Evolutionary conservation across 176 grass and related monocot species (phyloP).

Genomic region (Phyllostachys edulis): DNA sequence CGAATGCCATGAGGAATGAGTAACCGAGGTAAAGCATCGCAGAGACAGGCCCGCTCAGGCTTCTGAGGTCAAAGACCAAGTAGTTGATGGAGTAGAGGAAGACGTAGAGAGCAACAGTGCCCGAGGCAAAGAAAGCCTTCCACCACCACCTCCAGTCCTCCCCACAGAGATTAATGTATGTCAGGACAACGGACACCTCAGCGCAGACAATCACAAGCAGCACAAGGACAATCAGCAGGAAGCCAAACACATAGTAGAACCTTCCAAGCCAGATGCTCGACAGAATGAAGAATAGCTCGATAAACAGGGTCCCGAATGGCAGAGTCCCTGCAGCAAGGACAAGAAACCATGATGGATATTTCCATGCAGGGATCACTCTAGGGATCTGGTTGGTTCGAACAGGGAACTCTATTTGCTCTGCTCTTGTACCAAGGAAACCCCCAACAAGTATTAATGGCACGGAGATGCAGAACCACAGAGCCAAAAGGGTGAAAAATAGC

Average conservation of each 20-base stretch:
- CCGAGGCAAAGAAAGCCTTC: constrained; percentile 78
- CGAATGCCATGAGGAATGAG: constrained; percentile 73
- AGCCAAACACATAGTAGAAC: constrained; percentile 92
- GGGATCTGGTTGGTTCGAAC: constrained; percentile 83
- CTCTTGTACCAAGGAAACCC: constrained; percentile 65
- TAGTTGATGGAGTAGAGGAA: constrained; percentile 94
- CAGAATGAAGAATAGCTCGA: constrained; percentile 88
- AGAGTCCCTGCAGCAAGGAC: constrained; percentile 73
- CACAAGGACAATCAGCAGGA: constrained; percentile 69
- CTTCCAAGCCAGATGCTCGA: constrained; percentile 88
- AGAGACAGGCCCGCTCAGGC: constrained; percentile 76
- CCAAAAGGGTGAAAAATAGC: constrained; percentile 74
- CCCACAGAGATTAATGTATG: constrained; percentile 78
- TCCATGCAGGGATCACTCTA: constrained; percentile 69
- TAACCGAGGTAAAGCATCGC: constrained; percentile 77
- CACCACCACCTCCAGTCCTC: constrained; percentile 96
- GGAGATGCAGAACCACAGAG: constrained; percentile 86
- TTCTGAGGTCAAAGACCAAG: constrained; percentile 83
- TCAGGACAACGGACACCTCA: constrained; percentile 75
- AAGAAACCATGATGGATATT: constrained; percentile 81
- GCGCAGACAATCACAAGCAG: constrained; percentile 69
- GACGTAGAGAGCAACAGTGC: constrained; percentile 77
- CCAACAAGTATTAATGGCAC: constrained; percentile 68
- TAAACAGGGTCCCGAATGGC: constrained; percentile 78
- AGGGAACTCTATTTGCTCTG: constrained; percentile 67